Evolutionary conservation across 2,329 filamentous ascomycete species (phyloP), one percentile per base, ranked within the genome.

Genomic region (Tolypocladium nubicola): DNA sequence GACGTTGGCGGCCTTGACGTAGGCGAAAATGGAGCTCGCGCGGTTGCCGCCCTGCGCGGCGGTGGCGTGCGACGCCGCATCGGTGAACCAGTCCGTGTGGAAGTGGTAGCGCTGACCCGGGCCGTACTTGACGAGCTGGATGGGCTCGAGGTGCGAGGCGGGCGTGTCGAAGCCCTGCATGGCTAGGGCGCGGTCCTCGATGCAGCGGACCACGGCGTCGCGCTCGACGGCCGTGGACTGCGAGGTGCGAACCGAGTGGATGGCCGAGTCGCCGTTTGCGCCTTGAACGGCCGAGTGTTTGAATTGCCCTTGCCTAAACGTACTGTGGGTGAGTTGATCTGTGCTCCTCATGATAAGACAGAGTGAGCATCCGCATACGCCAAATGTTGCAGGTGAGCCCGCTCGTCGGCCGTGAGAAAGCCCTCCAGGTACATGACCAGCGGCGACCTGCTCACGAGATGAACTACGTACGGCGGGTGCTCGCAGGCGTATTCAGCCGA

Each of bases 31-130:
- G 16, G 75, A 77, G 26, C 71, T 74, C 6, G 70, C 61, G 1
- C 76, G 68, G 62, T 79, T 79, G 9, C 76, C 76, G 13, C 76
- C 76, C 11, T 71, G 61, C 1, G 65, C 68, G 7, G 71, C 68
- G 1, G 69, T 68, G n/a, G 72, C 68, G 50, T 75, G 71, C 5
- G 52, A 9, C 3, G 66, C 61, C 2, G 68, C 63, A 55, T 73
- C 71, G 4, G 72, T 73, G 67, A 77, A 79, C 77, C 78, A 79
- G 67, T 80, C 78, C 4, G 75, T 78, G 67, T 79, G 78, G 63
- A 74, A 76, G 62, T 78, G 74, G 65, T 76, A 79, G 57, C 70
- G 74, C 62, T 77, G 74, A 16, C 73, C 73, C 13, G 63, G 59
- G 38, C 66, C 72, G 62, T 80, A 79, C 61, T 73, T 73, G 56